Percentiles rank a stretch among this genome's conserved stretches.
Evolutionary conservation across 2,329 filamentous ascomycete genomes (phyloP).

Genomic region (Pestalotiopsis sp.): DNA sequence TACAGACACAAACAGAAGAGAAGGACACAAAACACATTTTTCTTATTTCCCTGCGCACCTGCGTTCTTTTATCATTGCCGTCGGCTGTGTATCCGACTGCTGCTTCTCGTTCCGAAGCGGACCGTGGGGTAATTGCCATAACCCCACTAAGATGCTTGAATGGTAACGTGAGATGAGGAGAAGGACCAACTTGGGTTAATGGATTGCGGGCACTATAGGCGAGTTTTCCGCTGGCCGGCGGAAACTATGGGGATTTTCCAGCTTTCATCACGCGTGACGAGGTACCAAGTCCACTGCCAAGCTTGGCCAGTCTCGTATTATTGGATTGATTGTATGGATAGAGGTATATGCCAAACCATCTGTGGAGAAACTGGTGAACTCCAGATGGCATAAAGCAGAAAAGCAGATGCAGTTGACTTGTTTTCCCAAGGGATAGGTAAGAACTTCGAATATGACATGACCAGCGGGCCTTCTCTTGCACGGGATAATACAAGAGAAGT

Average conservation of each 20-base stretch:
- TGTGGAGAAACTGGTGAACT: no score
- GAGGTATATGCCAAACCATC: no score
- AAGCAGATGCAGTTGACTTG: no score
- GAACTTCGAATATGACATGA: no score
- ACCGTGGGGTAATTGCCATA: neutral
- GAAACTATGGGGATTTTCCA: neutral
- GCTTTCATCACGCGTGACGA: neutral
- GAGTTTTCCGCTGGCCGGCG: conserved; percentile 1
- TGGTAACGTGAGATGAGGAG: conserved; percentile 9
- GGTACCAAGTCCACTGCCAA: neutral
- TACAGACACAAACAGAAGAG: neutral
- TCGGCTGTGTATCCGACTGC: conserved; percentile 4
- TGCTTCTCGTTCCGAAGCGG: conserved; percentile 13
- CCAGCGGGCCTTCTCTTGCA: no score
- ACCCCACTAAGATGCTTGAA: neutral
- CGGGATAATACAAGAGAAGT: no score
- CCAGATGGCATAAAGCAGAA: no score
- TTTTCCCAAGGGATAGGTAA: no score
- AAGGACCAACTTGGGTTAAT: neutral
- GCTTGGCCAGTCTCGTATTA: neutral
- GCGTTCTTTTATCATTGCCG: neutral
- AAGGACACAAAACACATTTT: neutral
- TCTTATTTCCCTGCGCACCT: neutral
- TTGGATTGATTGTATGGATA: neutral
- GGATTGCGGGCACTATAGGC: conserved; percentile 3